These are phyloP conservation scores for Auricularia cornea DNA, from an alignment of 768 basidiomycete species.

Conservation along the genomic window DNA sequence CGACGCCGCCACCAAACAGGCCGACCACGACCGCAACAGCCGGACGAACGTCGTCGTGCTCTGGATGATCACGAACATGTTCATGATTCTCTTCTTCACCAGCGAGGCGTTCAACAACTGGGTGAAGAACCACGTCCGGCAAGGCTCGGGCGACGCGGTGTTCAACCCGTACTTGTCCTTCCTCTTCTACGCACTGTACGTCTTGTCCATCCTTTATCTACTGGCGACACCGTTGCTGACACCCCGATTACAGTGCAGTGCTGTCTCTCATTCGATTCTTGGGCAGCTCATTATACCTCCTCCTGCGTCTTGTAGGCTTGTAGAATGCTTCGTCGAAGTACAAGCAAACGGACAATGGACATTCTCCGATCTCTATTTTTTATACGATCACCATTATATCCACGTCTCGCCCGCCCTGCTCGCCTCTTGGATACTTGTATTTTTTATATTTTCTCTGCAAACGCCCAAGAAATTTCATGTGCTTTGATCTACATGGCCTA, in stretches of 20 bases:
- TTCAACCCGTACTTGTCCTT: slow-evolving; percentile 89
- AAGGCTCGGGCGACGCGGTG: slow-evolving; percentile 34
- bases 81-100: slow-evolving; percentile 51
- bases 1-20: slow-evolving; percentile 80
- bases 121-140: slow-evolving; percentile 51
- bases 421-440: neutral
- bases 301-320: slow-evolving; percentile 63
- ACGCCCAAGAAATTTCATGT: no score
- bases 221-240: slow-evolving; percentile 1
- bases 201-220: slow-evolving; percentile 4
- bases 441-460: neutral
- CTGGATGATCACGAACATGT: slow-evolving; percentile 82
- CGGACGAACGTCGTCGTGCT: slow-evolving; percentile 77
- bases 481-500: no score
- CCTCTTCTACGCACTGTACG: slow-evolving; percentile 61
- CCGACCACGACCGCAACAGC: slow-evolving; percentile 78
- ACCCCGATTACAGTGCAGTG: slow-evolving; percentile 44
- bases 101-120: slow-evolving; percentile 68
- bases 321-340: slow-evolving; percentile 17
- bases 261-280: slow-evolving; percentile 74
- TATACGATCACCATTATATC: neutral
- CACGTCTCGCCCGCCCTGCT: neutral
- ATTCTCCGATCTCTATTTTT: neutral
- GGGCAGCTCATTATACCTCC: slow-evolving; percentile 69
- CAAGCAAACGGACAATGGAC: neutral